Percentiles rank a stretch among this genome's conserved stretches.
Evolutionary conservation across 257 asterid genomes (phyloP).

Genomic region (Solanum tarijense): DNA sequence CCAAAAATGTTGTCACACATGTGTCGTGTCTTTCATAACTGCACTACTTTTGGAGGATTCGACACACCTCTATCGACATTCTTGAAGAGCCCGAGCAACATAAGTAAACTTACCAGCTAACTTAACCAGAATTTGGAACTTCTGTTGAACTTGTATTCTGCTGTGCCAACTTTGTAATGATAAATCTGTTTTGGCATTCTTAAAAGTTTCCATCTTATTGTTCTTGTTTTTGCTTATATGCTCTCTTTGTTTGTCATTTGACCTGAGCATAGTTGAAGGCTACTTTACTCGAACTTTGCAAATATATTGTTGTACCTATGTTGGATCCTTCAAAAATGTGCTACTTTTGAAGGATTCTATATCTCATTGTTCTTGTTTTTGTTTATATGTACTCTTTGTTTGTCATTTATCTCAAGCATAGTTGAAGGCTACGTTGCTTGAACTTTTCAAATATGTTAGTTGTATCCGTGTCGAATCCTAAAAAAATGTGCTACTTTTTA

Average conservation of each 20-base stretch:
- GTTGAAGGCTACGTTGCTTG: neutral
- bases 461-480: neutral
- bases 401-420: neutral
- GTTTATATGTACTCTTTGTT: neutral
- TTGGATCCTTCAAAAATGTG: neutral
- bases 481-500: neutral
- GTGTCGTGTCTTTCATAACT: neutral
- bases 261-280: neutral
- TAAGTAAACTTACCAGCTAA: neutral
- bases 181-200: neutral
- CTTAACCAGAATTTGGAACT: neutral
- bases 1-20: neutral
- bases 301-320: neutral
- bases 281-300: neutral
- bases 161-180: neutral
- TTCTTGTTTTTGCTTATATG: neutral
- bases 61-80: neutral
- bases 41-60: neutral
- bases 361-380: neutral
- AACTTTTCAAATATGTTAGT: neutral
- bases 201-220: neutral
- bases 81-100: neutral
- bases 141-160: neutral
- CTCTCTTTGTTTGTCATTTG: neutral
- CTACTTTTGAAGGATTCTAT: neutral